Base-by-base conservation (phyloP, 805 yeast genomes). In the Torulaspora gathmanii region DNA sequence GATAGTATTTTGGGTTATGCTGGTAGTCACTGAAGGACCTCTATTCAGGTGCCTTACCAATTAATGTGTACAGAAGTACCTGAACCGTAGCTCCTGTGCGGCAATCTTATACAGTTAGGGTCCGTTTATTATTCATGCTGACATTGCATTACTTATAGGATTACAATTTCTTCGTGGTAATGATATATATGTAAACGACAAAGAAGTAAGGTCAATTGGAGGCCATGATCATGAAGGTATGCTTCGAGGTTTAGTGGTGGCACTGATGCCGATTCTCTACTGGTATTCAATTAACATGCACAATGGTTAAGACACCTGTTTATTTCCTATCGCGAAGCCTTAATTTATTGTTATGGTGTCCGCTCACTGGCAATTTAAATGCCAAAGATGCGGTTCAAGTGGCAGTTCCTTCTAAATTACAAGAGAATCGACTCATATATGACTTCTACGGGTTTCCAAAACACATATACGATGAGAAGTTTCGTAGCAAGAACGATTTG, bases 271-370 rank as follows among this genome's bases (percentile, higher is more conserved):
- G 25, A 17, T 37, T 17, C 20, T 19, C 34, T 16, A 20, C 3
- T 36, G 15, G 29, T 33, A 25, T 9, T 30, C 16, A 6, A 23
- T 16, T 7, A 2, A 33, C n/a, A 12, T 23, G 22, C 10, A n/a
- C 22, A 5, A 33, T 12, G 37, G 35, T 42, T 34, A 57, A 51
- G 51, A 63, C 64, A 8, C 91, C 93, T 5, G 75, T 80, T 1
- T 83, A 67, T 59, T 86, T 85, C 62, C 59, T 84, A 34, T 79
- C 87, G n/a, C 95, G 86, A 77, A 80, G 46, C 93, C 93, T 4
- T 80, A 80, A 50, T 84, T 75, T 44, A 69, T 86, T 12, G 61
- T 86, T 23, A 76, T 79, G 35, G 77, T 86, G 2, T 80, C 88
- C 25, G 95, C 90, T 0, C 95, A 86, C 62, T 86, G 90, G 89